phyloP scores from a whole-genome alignment of 2,329 filamentous ascomycete genomes.

The Aspergillus fructus region DNA sequence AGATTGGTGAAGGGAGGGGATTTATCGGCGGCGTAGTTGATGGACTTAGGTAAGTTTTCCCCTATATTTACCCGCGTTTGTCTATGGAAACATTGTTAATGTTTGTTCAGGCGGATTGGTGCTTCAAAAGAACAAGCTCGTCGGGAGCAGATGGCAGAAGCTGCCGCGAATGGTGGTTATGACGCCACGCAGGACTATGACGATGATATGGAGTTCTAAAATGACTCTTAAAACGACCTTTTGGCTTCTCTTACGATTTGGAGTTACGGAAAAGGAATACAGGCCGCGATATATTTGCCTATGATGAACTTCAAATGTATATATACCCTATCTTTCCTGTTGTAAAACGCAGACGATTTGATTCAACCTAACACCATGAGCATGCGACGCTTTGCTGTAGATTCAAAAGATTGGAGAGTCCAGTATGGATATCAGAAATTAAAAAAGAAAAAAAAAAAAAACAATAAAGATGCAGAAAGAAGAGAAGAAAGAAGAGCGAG shows the following conservation, averaged over 20 bases:
- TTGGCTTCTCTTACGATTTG: conserved; percentile 14
- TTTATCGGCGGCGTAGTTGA: conserved; percentile 87
- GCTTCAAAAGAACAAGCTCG: conserved; percentile 75
- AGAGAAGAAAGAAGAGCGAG: background rate
- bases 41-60: conserved; percentile 60
- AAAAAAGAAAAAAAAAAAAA: background rate
- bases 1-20: conserved; percentile 80
- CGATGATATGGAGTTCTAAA: conserved; percentile 57
- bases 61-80: background rate
- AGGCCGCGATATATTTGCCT: conserved; percentile 18
- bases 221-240: background rate
- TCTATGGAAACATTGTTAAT: background rate
- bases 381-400: conserved; percentile 29
- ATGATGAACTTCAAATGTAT: conserved; percentile 29
- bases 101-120: conserved; percentile 65
- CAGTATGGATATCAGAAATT: conserved; percentile 3
- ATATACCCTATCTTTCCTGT: conserved; percentile 34
- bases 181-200: conserved; percentile 49
- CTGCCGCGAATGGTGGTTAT: conserved; percentile 54
- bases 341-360: conserved; percentile 24
- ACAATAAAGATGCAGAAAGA: background rate
- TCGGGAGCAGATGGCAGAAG: conserved; percentile 73
- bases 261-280: conserved; percentile 26
- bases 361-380: conserved; percentile 34
- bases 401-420: conserved; percentile 7